A percentile compares a stretch with the other conserved stretches of the same genome.
These are phyloP conservation scores for Podila epigama DNA, from an alignment of 192 early-diverging fungal genomes.

Conservation along the genomic window DNA sequence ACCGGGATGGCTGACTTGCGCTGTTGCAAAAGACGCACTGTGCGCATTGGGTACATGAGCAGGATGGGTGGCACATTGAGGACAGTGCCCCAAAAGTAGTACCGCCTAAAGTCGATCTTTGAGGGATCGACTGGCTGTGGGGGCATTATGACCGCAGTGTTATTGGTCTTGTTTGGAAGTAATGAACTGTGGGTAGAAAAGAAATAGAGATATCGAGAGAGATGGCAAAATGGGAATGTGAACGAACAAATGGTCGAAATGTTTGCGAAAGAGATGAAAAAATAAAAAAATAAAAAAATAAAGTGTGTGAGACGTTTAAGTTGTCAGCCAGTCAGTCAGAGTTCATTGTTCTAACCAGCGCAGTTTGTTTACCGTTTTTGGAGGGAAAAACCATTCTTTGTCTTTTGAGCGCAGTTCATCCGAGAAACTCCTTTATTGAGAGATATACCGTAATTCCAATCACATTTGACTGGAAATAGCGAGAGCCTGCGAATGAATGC, in stretches of 20 bases:
- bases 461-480: too few relatives aligned
- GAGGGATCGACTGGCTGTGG: conserved; percentile 23
- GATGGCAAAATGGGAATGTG: neutral
- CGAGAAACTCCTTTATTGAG: too few relatives aligned
- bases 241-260: neutral
- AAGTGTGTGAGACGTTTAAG: too few relatives aligned
- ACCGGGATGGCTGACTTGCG: conserved; percentile 37
- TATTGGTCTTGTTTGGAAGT: neutral
- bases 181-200: neutral
- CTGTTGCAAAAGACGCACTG: conserved; percentile 49
- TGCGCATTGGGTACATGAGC: conserved; percentile 50
- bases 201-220: neutral
- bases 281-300: neutral
- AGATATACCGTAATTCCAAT: too few relatives aligned
- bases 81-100: conserved; percentile 48
- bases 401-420: too few relatives aligned
- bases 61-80: conserved; percentile 50
- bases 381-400: too few relatives aligned
- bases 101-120: conserved; percentile 47
- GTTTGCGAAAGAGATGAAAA: neutral
- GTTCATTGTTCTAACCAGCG: too few relatives aligned
- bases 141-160: conserved; percentile 23
- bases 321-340: too few relatives aligned
- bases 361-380: too few relatives aligned
- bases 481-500: too few relatives aligned